These are phyloP conservation scores for Hypoxylon sp. DNA, from an alignment of 2,329 filamentous ascomycete genomes.

Conservation along the genomic window DNA sequence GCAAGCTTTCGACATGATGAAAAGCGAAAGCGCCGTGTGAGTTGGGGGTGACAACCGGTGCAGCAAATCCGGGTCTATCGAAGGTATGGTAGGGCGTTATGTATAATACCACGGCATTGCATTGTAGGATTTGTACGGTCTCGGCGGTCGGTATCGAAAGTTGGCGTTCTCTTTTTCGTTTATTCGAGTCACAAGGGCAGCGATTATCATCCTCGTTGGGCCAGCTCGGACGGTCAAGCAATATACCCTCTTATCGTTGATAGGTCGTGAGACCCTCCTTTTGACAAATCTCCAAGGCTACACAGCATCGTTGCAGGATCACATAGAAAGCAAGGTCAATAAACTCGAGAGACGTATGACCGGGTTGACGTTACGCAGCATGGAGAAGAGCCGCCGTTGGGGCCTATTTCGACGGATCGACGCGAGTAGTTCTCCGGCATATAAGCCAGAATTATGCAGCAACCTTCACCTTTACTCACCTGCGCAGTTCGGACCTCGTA, in stretches of 20 bases:
- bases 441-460: slow-evolving; percentile 3
- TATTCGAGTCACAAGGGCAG: slow-evolving; percentile 36
- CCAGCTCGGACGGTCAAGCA: slow-evolving; percentile 32
- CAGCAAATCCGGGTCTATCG: slow-evolving; percentile 34
- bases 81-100: slow-evolving; percentile 35
- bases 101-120: slow-evolving; percentile 43
- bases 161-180: slow-evolving; percentile 28
- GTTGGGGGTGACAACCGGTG: slow-evolving; percentile 17
- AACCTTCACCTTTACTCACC: slow-evolving; percentile 34
- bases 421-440: slow-evolving; percentile 26
- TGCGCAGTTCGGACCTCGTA: slow-evolving; percentile 31
- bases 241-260: slow-evolving; percentile 43
- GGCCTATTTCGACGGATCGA: slow-evolving; percentile 37
- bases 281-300: slow-evolving; percentile 24
- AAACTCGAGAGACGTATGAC: slow-evolving; percentile 31
- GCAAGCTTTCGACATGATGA: slow-evolving; percentile 47
- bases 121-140: slow-evolving; percentile 37
- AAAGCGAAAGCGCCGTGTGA: slow-evolving; percentile 30
- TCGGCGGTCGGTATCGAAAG: slow-evolving; percentile 24
- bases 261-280: slow-evolving; percentile 20
- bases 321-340: slow-evolving; percentile 7
- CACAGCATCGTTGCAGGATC: slow-evolving; percentile 31
- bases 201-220: slow-evolving; percentile 34
- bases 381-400: slow-evolving; percentile 38
- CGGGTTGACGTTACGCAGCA: slow-evolving; percentile 41